phyloP scores from a whole-genome alignment of 208 protist genomes.

The Leishmania braziliensis region DNA sequence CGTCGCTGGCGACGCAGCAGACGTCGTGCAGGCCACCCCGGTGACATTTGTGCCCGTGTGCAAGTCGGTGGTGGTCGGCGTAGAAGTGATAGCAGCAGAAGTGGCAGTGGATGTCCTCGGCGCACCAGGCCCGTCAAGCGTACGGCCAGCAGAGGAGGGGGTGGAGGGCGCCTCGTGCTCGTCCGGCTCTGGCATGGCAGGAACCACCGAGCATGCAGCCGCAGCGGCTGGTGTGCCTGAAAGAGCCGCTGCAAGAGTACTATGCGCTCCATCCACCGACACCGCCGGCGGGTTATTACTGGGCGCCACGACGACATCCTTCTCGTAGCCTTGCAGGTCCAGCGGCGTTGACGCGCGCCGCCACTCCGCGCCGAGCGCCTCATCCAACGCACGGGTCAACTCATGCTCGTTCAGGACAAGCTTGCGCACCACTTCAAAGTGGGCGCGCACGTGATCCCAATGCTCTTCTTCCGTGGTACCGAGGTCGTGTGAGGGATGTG shows the following conservation, averaged over 20 bases:
- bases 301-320: not conserved
- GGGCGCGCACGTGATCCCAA: constrained; percentile 46
- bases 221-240: not conserved
- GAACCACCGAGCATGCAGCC: not conserved
- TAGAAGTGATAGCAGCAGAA: not conserved
- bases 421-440: constrained; percentile 33
- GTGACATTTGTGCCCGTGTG: not conserved
- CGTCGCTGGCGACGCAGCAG: not conserved
- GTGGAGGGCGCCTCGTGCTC: constrained; percentile 7
- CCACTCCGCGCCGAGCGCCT: constrained; percentile 44
- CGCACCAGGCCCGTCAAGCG: not conserved
- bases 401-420: constrained; percentile 54
- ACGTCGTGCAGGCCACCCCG: not conserved
- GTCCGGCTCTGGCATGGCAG: constrained; percentile 12
- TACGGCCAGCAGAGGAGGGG: not conserved
- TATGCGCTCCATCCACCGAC: not conserved
- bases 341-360: constrained; percentile 11
- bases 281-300: not conserved
- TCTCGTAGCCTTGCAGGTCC: not conserved
- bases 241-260: not conserved
- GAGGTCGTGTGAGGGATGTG: not conserved
- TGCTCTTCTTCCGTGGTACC: constrained; percentile 32
- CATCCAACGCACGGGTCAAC: constrained; percentile 43
- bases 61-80: not conserved
- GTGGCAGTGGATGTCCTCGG: not conserved